A percentile compares a stretch with the other conserved stretches of the same genome.
Conservation (phyloP, 345 rosid species). For the Linum usitatissimum region DNA sequence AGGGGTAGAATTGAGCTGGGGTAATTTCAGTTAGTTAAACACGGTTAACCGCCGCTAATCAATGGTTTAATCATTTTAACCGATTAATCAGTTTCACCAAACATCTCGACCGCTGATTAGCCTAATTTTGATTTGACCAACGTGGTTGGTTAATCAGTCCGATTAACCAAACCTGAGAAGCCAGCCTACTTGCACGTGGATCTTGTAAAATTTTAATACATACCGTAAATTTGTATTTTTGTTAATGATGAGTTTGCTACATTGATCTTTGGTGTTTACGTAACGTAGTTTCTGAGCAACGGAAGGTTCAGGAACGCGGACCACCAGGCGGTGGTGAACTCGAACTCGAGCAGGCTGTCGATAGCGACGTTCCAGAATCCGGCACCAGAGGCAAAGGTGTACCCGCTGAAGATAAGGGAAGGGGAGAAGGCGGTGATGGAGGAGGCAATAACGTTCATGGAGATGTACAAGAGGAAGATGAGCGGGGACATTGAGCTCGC, state of each 20-base stretch:
- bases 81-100: too few species aligned
- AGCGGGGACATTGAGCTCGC: conserved; percentile 21
- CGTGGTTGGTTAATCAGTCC: too few species aligned
- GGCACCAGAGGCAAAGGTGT: conserved; percentile 23
- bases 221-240: neutral
- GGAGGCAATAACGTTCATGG: conserved; percentile 21
- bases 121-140: too few species aligned
- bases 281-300: conserved; percentile 23
- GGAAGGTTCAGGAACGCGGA: conserved; percentile 29
- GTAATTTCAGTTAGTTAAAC: too few species aligned
- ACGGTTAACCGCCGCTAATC: too few species aligned
- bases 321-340: conserved; percentile 30
- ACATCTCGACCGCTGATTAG: too few species aligned
- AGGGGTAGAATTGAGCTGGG: too few species aligned
- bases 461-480: conserved; percentile 29
- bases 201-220: neutral
- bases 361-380: conserved; percentile 29
- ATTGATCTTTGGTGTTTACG: too few species aligned
- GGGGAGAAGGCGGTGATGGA: conserved; percentile 19
- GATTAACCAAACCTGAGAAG: too few species aligned
- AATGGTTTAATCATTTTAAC: too few species aligned
- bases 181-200: too few species aligned
- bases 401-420: conserved; percentile 20
- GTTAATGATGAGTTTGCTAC: neutral
- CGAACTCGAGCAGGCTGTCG: conserved; percentile 19